A percentile compares a stretch with the other conserved stretches of the same genome.
Conservation (phyloP, 257 asterid genomes). For the Paulownia fortunei region DNA sequence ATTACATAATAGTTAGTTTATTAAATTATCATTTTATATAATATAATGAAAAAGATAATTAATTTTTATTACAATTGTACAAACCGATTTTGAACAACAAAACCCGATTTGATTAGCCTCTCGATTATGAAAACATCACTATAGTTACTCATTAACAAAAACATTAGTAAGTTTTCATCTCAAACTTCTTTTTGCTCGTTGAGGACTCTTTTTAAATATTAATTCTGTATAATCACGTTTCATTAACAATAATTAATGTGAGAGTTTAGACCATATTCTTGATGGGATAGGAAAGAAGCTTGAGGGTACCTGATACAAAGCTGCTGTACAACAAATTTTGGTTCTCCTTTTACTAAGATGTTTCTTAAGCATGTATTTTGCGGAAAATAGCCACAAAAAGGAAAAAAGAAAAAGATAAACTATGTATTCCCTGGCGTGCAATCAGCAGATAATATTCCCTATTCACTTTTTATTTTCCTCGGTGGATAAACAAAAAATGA, state of each 20-base stretch:
- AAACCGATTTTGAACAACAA: too few relatives aligned
- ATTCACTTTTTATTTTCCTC: not conserved
- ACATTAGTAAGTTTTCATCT: too few relatives aligned
- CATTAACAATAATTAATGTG: not conserved
- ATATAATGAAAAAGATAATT: too few relatives aligned
- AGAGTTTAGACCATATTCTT: not conserved
- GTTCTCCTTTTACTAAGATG: slow-evolving; percentile 9
- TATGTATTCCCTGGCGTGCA: slow-evolving; percentile 2
- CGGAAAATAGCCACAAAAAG: slow-evolving; percentile 10
- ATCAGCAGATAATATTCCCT: slow-evolving; percentile 8
- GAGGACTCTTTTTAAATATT: not conserved
- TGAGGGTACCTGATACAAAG: slow-evolving; percentile 27
- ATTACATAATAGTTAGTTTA: too few relatives aligned
- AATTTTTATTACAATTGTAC: too few relatives aligned
- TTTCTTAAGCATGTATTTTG: not conserved
- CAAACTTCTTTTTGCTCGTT: not conserved
- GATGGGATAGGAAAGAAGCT: slow-evolving; percentile 15
- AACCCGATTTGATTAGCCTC: too few relatives aligned
- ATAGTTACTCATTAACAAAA: too few relatives aligned
- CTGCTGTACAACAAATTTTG: slow-evolving; percentile 16
- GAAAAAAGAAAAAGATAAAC: not conserved
- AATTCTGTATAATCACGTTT: not conserved
- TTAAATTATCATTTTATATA: too few relatives aligned
- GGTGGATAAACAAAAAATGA: not conserved
- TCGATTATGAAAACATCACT: too few relatives aligned